A percentile compares a stretch with the other conserved stretches of the same genome.
Conservation (phyloP, 2,329 filamentous ascomycete genomes). For the Pestalotiopsis fici region DNA sequence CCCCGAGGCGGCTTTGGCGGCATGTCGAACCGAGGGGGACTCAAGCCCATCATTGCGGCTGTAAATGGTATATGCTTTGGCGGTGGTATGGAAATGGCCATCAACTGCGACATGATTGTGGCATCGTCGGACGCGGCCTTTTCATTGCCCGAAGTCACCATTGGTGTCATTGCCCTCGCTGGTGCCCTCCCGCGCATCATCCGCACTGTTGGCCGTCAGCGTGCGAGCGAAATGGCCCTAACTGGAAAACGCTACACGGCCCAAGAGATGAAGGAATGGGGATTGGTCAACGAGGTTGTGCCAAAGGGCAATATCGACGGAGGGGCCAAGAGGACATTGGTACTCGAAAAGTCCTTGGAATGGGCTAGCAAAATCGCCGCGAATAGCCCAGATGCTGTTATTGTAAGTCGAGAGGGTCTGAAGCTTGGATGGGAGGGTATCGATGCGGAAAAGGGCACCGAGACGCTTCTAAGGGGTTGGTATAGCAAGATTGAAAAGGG, state of each 20-base stretch:
- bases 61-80: constrained; percentile 77
- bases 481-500: constrained; percentile 62
- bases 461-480: constrained; percentile 57
- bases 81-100: constrained; percentile 75
- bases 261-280: constrained; percentile 63
- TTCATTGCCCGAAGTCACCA: constrained; percentile 69
- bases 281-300: constrained; percentile 70
- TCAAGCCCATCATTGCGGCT: constrained; percentile 76
- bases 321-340: constrained; percentile 34
- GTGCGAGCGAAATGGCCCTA: constrained; percentile 72
- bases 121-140: constrained; percentile 62
- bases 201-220: constrained; percentile 65
- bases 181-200: constrained; percentile 70
- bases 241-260: constrained; percentile 62
- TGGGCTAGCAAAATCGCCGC: constrained; percentile 62
- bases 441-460: constrained; percentile 64
- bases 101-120: constrained; percentile 73
- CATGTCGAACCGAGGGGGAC: constrained; percentile 64
- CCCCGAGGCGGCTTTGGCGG: constrained; percentile 62
- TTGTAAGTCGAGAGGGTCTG: constrained; percentile 72
- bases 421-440: constrained; percentile 72
- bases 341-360: constrained; percentile 59
- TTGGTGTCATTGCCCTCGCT: constrained; percentile 71
- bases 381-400: constrained; percentile 74
- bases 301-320: constrained; percentile 5